Conservation (phyloP, 768 basidiomycete species). For the Mycena galopus region DNA sequence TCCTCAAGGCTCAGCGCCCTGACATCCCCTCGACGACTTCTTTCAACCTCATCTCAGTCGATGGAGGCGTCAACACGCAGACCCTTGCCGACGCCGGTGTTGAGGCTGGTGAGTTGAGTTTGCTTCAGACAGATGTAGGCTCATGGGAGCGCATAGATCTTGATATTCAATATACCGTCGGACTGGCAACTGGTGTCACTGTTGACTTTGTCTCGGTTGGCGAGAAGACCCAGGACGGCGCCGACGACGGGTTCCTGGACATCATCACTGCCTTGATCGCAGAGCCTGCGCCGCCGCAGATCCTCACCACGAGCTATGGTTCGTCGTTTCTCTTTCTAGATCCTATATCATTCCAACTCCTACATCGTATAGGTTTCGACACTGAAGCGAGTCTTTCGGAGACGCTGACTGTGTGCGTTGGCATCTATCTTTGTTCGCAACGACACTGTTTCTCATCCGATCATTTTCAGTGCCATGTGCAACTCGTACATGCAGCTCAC, state of each 20-base stretch:
- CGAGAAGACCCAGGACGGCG: too few relatives aligned
- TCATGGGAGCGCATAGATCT: conserved; percentile 20
- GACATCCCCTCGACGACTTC: conserved; percentile 43
- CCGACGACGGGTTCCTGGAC: too few relatives aligned
- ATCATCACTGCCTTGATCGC: too few relatives aligned
- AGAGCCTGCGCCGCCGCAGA: too few relatives aligned
- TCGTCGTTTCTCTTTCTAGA: too few relatives aligned
- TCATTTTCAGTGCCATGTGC: conserved; percentile 30
- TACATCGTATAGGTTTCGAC: too few relatives aligned
- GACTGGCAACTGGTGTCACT: background rate
- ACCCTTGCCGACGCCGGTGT: conserved; percentile 39
- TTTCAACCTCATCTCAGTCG: conserved; percentile 41
- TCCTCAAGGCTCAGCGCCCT: conserved; percentile 41
- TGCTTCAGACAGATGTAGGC: background rate
- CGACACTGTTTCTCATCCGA: too few relatives aligned
- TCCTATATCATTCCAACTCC: too few relatives aligned
- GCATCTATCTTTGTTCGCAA: too few relatives aligned
- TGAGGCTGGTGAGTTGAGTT: conserved; percentile 41
- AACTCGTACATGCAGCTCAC: conserved; percentile 49
- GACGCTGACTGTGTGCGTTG: too few relatives aligned
- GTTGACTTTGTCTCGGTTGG: background rate
- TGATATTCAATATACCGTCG: conserved; percentile 42
- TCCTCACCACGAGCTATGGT: too few relatives aligned
- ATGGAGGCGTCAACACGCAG: conserved; percentile 46
- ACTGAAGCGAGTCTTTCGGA: too few relatives aligned